A percentile compares a stretch with the other conserved stretches of the same genome.
phyloP scores from a whole-genome alignment of 1,139 yeast genomes.

The Candida tetrigidarum region DNA sequence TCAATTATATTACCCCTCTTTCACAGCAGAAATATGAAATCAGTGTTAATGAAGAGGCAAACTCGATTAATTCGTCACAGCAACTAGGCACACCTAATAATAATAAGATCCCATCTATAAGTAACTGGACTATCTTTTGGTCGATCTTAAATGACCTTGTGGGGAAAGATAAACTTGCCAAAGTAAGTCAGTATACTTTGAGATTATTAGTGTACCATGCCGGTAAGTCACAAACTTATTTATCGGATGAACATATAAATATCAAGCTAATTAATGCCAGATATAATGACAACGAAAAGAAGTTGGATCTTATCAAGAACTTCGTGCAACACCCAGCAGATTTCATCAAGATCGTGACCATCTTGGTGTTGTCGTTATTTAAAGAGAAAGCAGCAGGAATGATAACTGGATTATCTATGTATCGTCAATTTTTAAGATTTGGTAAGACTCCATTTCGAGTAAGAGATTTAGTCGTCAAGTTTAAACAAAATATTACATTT shows the following conservation, averaged over 20 bases:
- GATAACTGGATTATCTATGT: slow-evolving; percentile 56
- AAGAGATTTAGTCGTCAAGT: slow-evolving; percentile 28
- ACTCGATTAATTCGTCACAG: slow-evolving; percentile 3
- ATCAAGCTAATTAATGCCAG: slow-evolving; percentile 32
- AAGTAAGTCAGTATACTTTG: slow-evolving; percentile 61
- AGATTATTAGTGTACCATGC: slow-evolving; percentile 58
- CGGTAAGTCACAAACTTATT: slow-evolving; percentile 37
- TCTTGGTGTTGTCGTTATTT: slow-evolving; percentile 35
- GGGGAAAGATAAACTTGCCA: slow-evolving; percentile 75
- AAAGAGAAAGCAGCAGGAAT: slow-evolving; percentile 41
- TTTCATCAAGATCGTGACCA: slow-evolving; percentile 40
- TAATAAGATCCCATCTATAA: slow-evolving; percentile 10
- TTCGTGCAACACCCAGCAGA: slow-evolving; percentile 47
- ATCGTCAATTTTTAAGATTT: slow-evolving; percentile 71
- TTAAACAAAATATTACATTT: slow-evolving; percentile 18
- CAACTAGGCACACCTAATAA: background rate
- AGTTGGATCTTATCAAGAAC: slow-evolving; percentile 38
- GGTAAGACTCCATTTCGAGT: slow-evolving; percentile 73
- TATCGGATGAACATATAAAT: slow-evolving; percentile 39
- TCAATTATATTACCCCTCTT: slow-evolving; percentile 29
- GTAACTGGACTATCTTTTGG: slow-evolving; percentile 49
- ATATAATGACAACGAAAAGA: slow-evolving; percentile 38
- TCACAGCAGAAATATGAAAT: slow-evolving; percentile 21
- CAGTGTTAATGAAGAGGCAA: slow-evolving; percentile 7
- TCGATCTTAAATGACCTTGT: slow-evolving; percentile 55